Percentiles rank a stretch among this genome's conserved stretches.
phyloP scores from a whole-genome alignment of 2,329 filamentous ascomycete genomes.

The Xylariaceae sp. region DNA sequence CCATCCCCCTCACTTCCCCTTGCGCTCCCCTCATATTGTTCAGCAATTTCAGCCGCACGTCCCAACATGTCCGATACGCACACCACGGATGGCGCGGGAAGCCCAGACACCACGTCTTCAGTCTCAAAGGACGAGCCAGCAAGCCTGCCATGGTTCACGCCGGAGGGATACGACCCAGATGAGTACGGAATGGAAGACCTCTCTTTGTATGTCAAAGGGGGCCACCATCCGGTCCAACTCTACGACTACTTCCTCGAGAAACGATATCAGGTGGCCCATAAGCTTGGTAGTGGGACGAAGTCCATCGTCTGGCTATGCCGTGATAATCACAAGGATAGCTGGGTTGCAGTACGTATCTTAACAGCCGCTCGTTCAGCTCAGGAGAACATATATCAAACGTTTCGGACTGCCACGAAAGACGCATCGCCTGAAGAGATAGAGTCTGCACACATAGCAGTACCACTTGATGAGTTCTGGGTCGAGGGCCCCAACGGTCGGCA shows the following conservation, averaged over 20 bases:
- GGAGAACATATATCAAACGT: slow-evolving; percentile 2
- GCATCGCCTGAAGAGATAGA: neutral
- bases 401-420: slow-evolving; percentile 1
- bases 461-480: slow-evolving; percentile 10
- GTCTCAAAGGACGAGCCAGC: too few species aligned
- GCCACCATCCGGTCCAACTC: slow-evolving; percentile 10
- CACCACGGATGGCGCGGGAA: too few species aligned
- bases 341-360: slow-evolving; percentile 14
- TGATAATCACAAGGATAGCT: slow-evolving; percentile 3
- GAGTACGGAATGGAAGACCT: slow-evolving; percentile 6
- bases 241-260: slow-evolving; percentile 7
- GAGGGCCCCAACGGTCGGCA: slow-evolving; percentile 13
- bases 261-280: slow-evolving; percentile 11
- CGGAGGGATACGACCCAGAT: too few species aligned
- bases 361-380: slow-evolving; percentile 5
- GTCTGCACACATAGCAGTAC: slow-evolving; percentile 6
- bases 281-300: slow-evolving; percentile 11
- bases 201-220: slow-evolving; percentile 9
- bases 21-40: too few species aligned
- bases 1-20: too few species aligned
- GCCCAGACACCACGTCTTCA: too few species aligned
- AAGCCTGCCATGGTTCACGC: too few species aligned
- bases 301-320: slow-evolving; percentile 13
- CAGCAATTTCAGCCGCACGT: too few species aligned
- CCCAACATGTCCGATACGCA: too few species aligned